Percentiles rank a stretch among this genome's conserved stretches.
phyloP scores from a whole-genome alignment of 2,329 filamentous ascomycete species.

The Didymella pinodella region DNA sequence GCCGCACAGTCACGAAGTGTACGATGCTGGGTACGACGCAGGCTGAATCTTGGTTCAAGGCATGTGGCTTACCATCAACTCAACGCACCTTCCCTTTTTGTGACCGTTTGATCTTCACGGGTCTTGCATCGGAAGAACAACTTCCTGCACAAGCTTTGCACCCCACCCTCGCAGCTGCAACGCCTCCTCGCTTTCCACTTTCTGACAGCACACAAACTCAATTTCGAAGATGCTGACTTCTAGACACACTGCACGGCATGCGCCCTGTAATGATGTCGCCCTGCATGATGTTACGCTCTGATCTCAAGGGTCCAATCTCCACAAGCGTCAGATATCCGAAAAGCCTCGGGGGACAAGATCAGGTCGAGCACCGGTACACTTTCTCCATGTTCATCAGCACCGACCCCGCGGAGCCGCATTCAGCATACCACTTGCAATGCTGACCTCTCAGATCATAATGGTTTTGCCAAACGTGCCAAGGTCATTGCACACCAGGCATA shows the following conservation, averaged over 20 bases:
- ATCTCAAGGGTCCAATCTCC: constrained; percentile 13
- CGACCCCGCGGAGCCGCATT: constrained; percentile 13
- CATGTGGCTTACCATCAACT: constrained; percentile 19
- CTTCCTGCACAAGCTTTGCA: constrained; percentile 16
- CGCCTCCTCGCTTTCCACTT: constrained; percentile 9
- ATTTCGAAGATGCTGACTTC: constrained; percentile 10
- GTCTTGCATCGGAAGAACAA: constrained; percentile 20
- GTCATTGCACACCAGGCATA: constrained; percentile 12
- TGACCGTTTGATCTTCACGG: constrained; percentile 20
- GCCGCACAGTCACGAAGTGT: background rate
- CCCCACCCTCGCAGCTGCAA: constrained; percentile 10
- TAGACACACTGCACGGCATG: constrained; percentile 1
- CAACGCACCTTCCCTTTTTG: constrained; percentile 27
- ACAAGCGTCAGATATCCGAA: constrained; percentile 12
- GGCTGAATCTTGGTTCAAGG: constrained; percentile 22
- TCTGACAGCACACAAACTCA: constrained; percentile 13
- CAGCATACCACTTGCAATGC: constrained; percentile 8
- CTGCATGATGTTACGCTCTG: constrained; percentile 16
- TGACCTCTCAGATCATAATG: constrained; percentile 23
- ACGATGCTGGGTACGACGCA: constrained; percentile 12
- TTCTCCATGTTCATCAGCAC: constrained; percentile 9
- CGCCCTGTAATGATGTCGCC: constrained; percentile 16
- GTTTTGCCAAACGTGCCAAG: constrained; percentile 29
- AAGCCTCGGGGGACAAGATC: constrained; percentile 5
- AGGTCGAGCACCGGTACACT: constrained; percentile 13